These are phyloP conservation scores for Neurospora sp. DNA, from an alignment of 495 filamentous ascomycete genomes.

Conservation along the genomic window DNA sequence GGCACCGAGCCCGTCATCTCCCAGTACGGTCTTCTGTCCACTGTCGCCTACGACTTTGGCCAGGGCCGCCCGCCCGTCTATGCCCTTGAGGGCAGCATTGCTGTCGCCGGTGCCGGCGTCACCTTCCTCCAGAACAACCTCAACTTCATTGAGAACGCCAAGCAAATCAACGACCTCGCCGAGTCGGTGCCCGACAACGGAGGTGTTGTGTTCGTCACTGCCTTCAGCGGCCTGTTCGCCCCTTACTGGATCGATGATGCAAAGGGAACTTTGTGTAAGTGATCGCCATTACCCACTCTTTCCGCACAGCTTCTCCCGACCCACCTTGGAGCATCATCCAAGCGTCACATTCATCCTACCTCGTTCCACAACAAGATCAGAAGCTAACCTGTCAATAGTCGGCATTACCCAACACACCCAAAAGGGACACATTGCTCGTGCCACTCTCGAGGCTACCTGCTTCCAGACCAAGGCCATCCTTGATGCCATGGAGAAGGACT, in stretches of 20 bases:
- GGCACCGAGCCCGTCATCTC: constrained; percentile 86
- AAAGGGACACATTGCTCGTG: constrained; percentile 83
- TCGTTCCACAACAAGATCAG: constrained; percentile 3
- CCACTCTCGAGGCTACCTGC: constrained; percentile 90
- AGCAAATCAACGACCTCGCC: constrained; percentile 75
- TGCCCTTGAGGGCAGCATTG: constrained; percentile 86
- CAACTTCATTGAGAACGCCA: constrained; percentile 67
- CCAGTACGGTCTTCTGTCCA: constrained; percentile 76
- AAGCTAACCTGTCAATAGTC: constrained; percentile 30
- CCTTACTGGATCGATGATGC: constrained; percentile 99
- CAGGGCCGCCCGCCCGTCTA: constrained; percentile 67
- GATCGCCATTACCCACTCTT: not conserved
- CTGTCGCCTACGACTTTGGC: constrained; percentile 80
- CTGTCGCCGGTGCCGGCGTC: constrained; percentile 81
- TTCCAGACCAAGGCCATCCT: constrained; percentile 93
- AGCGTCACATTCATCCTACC: not conserved
- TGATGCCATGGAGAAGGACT: constrained; percentile 90
- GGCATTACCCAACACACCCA: constrained; percentile 89
- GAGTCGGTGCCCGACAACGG: constrained; percentile 78
- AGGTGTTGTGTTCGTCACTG: constrained; percentile 89
- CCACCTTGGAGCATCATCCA: not conserved
- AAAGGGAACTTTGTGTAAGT: constrained; percentile 76
- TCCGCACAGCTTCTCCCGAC: not conserved
- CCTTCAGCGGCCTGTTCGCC: constrained; percentile 90
- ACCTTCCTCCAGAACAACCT: constrained; percentile 89